Evolutionary conservation across 352 stramenopile genomes (phyloP), one percentile per base, ranked within the genome.

Genomic region (Phytophthora tentaculata): DNA sequence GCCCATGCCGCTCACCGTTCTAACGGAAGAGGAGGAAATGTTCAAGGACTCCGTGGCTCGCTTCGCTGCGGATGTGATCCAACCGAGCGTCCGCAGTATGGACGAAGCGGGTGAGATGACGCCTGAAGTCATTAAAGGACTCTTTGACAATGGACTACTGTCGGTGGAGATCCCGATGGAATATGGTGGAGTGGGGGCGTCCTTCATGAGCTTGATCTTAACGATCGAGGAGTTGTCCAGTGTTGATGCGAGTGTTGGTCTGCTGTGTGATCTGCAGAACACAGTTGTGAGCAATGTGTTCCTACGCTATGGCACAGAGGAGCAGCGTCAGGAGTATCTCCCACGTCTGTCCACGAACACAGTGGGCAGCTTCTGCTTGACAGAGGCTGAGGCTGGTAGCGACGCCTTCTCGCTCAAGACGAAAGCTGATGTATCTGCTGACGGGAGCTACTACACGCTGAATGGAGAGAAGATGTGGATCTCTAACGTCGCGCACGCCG

Each of bases 391-490:
- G 22, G 92, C 90, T 24, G 97, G 97, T n/a, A 97, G 89, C 53
- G 97, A 99, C 79, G 97, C 97, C 14, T 98, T 98, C 76, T 84
- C 94, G 37, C 88, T 99, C 67, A 95, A 96, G 67, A 98, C 96
- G 2, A 94, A 79, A 6, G 96, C 96, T 0, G 84, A 88, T 0
- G 69, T 74, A 17, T 97, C 86, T 10, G 54, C 79, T 0, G 94
- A 98, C 64, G 89, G 85, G 47, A 97, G 82, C 44, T 96, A 97
- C 69, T 98, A 94, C 71, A 96, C 85, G 9, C 76, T 99, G 16
- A 98, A 88, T 73, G 96, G 96, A 17, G 85, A 88, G 61, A 99
- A 99, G 67, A 86, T 97, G 67, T 99, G 96, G 96, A 98, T 98
- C 69, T 98, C 91, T 32, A 98, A 98, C 70, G 89, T 93, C 2